phyloP scores from a whole-genome alignment of 2,329 filamentous ascomycete species.

The Fusarium sp. region DNA sequence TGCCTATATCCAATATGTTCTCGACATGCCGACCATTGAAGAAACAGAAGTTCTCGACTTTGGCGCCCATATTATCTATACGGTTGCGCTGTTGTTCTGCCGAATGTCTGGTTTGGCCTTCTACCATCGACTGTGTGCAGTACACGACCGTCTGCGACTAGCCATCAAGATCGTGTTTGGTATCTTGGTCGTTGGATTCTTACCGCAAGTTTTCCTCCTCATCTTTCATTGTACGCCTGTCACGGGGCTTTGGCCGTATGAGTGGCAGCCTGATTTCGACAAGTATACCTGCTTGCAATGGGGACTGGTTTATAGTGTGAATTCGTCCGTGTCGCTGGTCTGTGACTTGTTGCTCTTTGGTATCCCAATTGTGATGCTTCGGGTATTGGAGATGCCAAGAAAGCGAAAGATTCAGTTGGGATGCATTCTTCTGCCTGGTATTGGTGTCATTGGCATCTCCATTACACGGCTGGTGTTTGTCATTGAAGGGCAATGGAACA shows the following conservation, averaged over 20 bases:
- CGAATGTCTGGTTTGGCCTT: slow-evolving; percentile 63
- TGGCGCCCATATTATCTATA: slow-evolving; percentile 61
- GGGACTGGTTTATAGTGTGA: slow-evolving; percentile 62
- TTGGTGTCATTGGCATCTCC: slow-evolving; percentile 61
- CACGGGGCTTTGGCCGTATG: slow-evolving; percentile 62
- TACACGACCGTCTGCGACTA: slow-evolving; percentile 48
- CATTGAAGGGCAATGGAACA: slow-evolving; percentile 56
- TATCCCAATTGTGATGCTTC: slow-evolving; percentile 59
- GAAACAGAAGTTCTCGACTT: slow-evolving; percentile 60
- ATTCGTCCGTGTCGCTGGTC: slow-evolving; percentile 58
- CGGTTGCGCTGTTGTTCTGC: slow-evolving; percentile 58
- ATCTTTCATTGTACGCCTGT: slow-evolving; percentile 62
- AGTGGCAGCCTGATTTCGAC: slow-evolving; percentile 53
- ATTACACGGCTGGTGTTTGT: slow-evolving; percentile 58
- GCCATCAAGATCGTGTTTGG: slow-evolving; percentile 49
- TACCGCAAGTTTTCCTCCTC: slow-evolving; percentile 60
- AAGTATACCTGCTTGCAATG: slow-evolving; percentile 58
- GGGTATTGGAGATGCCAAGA: slow-evolving; percentile 54
- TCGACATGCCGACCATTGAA: slow-evolving; percentile 52
- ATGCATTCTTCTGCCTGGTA: slow-evolving; percentile 59
- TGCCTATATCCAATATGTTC: slow-evolving; percentile 57
- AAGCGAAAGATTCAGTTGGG: slow-evolving; percentile 58
- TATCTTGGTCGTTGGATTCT: slow-evolving; percentile 53
- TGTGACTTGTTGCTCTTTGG: slow-evolving; percentile 62
- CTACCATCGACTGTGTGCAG: slow-evolving; percentile 56